Evolutionary conservation across 352 stramenopile genomes (phyloP), one percentile per base, ranked within the genome.

Genomic region (Thalassiosira exigua): DNA sequence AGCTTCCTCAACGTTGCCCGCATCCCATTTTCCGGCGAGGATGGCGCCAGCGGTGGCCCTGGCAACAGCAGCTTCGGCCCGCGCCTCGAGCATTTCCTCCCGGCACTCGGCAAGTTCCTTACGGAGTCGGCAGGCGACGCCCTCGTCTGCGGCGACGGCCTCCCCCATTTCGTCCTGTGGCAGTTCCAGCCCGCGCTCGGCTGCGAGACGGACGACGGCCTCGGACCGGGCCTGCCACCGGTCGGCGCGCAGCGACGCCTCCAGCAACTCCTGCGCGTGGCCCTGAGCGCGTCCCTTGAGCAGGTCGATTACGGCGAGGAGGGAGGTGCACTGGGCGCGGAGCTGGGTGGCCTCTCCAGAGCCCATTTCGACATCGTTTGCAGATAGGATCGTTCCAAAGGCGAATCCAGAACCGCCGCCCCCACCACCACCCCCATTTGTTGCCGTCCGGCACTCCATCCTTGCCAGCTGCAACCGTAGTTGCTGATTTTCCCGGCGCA

Each of bases 401-500:
- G 14, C 56, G 21, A 22, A 46, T 14, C 24, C 44, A 30, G 30
- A 26, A 46, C 39, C 2, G 39, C 0, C 7, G 22, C 17, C 26
- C 30, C 29, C 51, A 56, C 17, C 21, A 7, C 22, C 14, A 27
- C 54, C 11, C 41, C 29, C 26, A 73, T 69, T 62, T 72, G 79
- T 19, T 48, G 54, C 61, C 22, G 84, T 79, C 9, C 81, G 83
- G 41, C 77, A 74, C 42, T 90, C 84, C 56, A 89, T 69, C 53
- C 88, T 74, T 50, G 62, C 48, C 21, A 93, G 75, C 53, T 92
- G 75, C 50, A 89, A 59, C 58, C 85, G 89, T 2, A 93, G 62
- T 9, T 91, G 54, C 57, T 90, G 72, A 69, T 92, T 93, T 64
- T 93, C 88, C 24, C 85, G 76, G 39, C 81, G 75, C 29, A 93